phyloP scores from a whole-genome alignment of 768 basidiomycete genomes.

The Leccinum barrowsii region DNA sequence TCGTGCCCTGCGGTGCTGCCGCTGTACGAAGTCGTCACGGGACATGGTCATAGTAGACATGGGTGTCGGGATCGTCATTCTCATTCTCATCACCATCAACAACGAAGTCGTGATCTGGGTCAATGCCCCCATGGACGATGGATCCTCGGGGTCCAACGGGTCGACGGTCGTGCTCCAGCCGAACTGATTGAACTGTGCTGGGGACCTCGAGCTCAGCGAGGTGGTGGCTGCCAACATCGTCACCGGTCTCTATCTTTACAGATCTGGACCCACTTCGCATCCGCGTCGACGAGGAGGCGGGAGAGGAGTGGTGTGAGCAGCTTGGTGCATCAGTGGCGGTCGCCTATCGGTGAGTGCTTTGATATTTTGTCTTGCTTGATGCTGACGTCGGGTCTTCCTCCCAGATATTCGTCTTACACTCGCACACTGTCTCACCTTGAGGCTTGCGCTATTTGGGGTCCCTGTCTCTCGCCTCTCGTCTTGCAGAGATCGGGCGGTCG shows the following conservation, averaged over 20 bases:
- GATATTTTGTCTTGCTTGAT: background rate
- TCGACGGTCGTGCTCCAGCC: conserved; percentile 17
- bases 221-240: conserved; percentile 24
- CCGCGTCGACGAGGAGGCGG: background rate
- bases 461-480: background rate
- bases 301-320: conserved; percentile 37
- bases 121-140: background rate
- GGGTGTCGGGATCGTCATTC: too few species aligned
- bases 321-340: conserved; percentile 62
- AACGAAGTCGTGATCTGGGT: too few species aligned
- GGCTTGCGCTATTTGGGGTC: background rate
- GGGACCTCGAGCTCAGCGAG: conserved; percentile 20
- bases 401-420: background rate
- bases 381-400: background rate
- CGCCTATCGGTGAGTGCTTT: conserved; percentile 57
- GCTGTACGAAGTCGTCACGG: too few species aligned
- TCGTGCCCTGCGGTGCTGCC: too few species aligned
- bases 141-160: background rate
- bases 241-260: background rate
- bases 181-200: conserved; percentile 23
- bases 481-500: conserved; percentile 12
- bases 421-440: background rate
- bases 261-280: background rate
- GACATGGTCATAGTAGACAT: too few species aligned
- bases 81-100: too few species aligned